Evolutionary conservation across 164 flowering plant genomes (phyloP).

Genomic region (Dillenia suffruticosa): DNA sequence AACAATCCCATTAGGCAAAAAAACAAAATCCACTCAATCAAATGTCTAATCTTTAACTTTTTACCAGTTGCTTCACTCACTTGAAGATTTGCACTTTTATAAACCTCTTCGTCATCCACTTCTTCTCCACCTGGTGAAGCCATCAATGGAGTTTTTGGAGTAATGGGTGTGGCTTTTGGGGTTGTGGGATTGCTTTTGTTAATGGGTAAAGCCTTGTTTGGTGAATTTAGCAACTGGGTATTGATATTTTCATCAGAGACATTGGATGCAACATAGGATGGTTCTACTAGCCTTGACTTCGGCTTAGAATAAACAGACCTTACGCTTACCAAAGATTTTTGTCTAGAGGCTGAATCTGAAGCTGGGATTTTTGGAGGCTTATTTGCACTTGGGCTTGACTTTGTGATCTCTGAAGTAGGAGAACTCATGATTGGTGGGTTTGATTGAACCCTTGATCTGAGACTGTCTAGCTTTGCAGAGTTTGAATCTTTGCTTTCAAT

Average conservation of each 20-base stretch:
- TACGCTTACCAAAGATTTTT: too few species aligned
- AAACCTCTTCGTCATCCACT: slow-evolving; percentile 62
- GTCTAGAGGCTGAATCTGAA: slow-evolving; percentile 1
- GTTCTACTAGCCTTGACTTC: slow-evolving; percentile 3
- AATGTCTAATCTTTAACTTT: slow-evolving; percentile 24
- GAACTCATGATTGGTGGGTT: too few species aligned
- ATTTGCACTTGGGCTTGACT: background rate
- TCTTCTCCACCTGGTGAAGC: slow-evolving; percentile 25
- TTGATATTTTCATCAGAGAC: background rate
- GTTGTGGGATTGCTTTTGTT: slow-evolving; percentile 2
- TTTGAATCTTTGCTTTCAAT: too few species aligned
- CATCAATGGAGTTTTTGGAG: slow-evolving; percentile 37
- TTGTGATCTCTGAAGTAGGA: too few species aligned
- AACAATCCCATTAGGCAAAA: slow-evolving; percentile 33
- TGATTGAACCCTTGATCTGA: too few species aligned
- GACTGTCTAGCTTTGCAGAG: too few species aligned
- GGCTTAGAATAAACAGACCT: slow-evolving; percentile 4
- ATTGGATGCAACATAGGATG: background rate
- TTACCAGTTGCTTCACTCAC: slow-evolving; percentile 17
- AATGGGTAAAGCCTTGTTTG: slow-evolving; percentile 10
- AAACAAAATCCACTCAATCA: slow-evolving; percentile 45
- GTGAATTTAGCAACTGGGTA: slow-evolving; percentile 22
- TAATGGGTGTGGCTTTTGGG: slow-evolving; percentile 18
- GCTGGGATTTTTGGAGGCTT: background rate
- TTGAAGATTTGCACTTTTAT: slow-evolving; percentile 22